Base-by-base conservation (phyloP, 176 grass and related monocot genomes). In the Carex littledalei region DNA sequence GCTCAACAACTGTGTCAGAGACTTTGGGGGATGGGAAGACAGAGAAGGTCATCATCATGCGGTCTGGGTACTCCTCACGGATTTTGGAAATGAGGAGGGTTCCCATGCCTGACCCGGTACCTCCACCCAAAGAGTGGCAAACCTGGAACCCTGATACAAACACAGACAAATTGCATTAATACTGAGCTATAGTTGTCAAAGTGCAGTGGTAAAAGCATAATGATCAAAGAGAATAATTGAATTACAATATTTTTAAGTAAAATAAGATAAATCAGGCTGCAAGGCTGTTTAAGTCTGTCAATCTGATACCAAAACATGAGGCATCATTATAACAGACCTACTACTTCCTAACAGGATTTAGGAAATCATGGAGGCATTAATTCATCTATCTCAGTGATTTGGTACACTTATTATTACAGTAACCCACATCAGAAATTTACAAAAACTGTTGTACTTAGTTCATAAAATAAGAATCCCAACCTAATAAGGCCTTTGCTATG, bases 71-170 rank as follows among this genome's bases (percentile, higher is more conserved):
- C 84, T 93, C 91, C 73, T 93, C 91, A 29, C 91, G 63, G 84
- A 90, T 93, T 84, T 93, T 93, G 59, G 91, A 93, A 76, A 93
- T 93, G 84, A 93, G 91, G 86, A 93, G 9, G 77, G 94, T 95
- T 5, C 94, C 94, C 94, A 95, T 95, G n/a, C 94, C 94, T 85
- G 94, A 95, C 29, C 94, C 89, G 0, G 86, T 90, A 59, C 91
- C 88, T 31, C 89, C 88, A 0, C 86, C 89, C 18, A 90, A 89
- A 18, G 89, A 93, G 86, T 93, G 89, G 84, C 91, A 93, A 0
- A 90, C 84, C 86, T 93, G 91, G 76, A 93, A 93, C 1, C 91
- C 91, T 90, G 87, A 57, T 35, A 67, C 18, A 63, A 63, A 74
- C 66, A 29, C 49, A 31, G 79, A 65, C 15, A 49, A 86, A 64